Evolutionary conservation across 129 eudicot species (phyloP).

Genomic region (Artemisia annua): DNA sequence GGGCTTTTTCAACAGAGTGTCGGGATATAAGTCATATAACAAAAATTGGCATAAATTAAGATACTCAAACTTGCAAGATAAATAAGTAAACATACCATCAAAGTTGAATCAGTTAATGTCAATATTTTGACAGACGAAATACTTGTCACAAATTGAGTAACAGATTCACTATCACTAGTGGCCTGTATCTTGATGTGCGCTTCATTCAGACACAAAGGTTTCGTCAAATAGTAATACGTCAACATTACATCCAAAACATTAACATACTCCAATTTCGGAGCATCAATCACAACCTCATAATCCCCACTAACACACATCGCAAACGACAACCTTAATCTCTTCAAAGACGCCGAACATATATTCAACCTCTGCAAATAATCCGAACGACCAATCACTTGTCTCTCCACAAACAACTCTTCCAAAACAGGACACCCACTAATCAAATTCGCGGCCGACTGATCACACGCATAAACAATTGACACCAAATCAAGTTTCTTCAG

Average conservation of each 20-base stretch:
- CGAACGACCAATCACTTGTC: background rate
- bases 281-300: constrained; percentile 18
- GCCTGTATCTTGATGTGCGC: background rate
- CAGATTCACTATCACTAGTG: no score
- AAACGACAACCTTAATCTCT: background rate
- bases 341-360: constrained; percentile 21
- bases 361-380: background rate
- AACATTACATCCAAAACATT: constrained; percentile 25
- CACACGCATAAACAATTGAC: constrained; percentile 13
- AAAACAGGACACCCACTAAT: constrained; percentile 28
- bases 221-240: background rate
- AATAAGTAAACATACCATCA: constrained; percentile 19
- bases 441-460: constrained; percentile 19
- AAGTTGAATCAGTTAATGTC: constrained; percentile 5
- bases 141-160: background rate
- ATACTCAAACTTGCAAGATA: background rate
- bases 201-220: constrained; percentile 13
- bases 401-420: constrained; percentile 32
- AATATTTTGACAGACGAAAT: constrained; percentile 16
- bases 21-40: background rate
- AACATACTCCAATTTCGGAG: constrained; percentile 26
- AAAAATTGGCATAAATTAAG: background rate
- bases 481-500: constrained; percentile 16
- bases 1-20: background rate
- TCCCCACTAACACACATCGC: no score